Evolutionary conservation across 2,329 filamentous ascomycete species (phyloP).

Genomic region (Botrytis byssoidea): DNA sequence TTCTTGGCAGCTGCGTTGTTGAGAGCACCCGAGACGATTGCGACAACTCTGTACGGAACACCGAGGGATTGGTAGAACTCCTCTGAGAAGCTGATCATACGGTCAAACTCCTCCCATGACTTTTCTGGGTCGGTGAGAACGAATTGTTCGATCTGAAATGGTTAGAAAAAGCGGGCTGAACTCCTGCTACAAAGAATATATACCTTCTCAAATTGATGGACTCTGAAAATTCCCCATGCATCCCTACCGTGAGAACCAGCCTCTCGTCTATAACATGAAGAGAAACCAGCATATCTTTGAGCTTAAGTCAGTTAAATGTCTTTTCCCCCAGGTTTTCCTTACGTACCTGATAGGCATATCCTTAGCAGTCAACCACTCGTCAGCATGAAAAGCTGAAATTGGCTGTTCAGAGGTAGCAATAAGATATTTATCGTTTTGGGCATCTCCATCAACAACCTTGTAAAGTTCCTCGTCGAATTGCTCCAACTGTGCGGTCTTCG

Average conservation of each 20-base stretch:
- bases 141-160: conserved; percentile 69
- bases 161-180: conserved; percentile 33
- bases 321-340: neutral
- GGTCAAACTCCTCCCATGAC: conserved; percentile 89
- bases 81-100: conserved; percentile 88
- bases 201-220: conserved; percentile 96
- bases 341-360: conserved; percentile 82
- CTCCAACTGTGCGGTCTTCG: conserved; percentile 94
- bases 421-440: conserved; percentile 80
- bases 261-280: conserved; percentile 93
- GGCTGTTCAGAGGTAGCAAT: conserved; percentile 90
- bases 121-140: conserved; percentile 80
- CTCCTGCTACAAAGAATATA: conserved; percentile 26
- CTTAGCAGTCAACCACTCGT: conserved; percentile 84
- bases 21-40: conserved; percentile 93
- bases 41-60: conserved; percentile 86
- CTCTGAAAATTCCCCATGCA: conserved; percentile 96
- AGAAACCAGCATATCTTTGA: conserved; percentile 74
- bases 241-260: conserved; percentile 89
- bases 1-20: conserved; percentile 92
- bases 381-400: conserved; percentile 85
- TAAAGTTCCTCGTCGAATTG: conserved; percentile 98
- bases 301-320: conserved; percentile 17
- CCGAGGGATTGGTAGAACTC: conserved; percentile 92
- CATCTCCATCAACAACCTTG: conserved; percentile 87